These are phyloP conservation scores for Hymenoscyphus fructigenus DNA, from an alignment of 2,329 filamentous ascomycete species.

Conservation along the genomic window DNA sequence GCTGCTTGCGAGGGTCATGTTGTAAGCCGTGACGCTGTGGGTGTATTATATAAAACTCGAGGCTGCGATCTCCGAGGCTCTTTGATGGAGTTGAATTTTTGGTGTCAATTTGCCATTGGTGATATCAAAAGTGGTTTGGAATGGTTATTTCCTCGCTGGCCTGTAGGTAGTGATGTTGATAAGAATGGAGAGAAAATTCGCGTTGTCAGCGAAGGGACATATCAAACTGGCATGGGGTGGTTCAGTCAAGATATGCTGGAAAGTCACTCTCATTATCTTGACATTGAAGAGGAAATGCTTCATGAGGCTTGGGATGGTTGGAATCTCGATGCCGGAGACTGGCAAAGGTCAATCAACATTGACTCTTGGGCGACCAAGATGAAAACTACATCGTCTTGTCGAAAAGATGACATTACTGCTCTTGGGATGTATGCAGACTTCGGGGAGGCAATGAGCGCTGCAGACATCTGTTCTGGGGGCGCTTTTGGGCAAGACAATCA, in stretches of 20 bases:
- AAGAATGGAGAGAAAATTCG: constrained; percentile 66
- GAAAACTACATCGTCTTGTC: constrained; percentile 16
- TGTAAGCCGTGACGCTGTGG: constrained; percentile 64
- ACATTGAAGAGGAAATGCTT: constrained; percentile 61
- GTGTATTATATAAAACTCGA: constrained; percentile 68
- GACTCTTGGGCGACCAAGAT: constrained; percentile 40
- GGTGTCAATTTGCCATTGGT: constrained; percentile 95
- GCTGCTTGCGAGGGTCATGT: constrained; percentile 89
- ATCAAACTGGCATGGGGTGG: constrained; percentile 75
- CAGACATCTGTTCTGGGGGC: constrained; percentile 53
- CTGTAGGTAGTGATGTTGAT: constrained; percentile 68
- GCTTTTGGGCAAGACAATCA: constrained; percentile 30
- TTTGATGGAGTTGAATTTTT: constrained; percentile 85
- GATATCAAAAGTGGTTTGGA: constrained; percentile 84
- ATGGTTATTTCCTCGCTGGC: constrained; percentile 83
- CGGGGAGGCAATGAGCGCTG: constrained; percentile 60
- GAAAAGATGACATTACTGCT: constrained; percentile 33
- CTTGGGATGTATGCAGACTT: constrained; percentile 55
- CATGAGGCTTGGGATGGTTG: constrained; percentile 67
- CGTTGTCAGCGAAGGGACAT: constrained; percentile 80
- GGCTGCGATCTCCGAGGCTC: constrained; percentile 74
- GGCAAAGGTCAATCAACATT: constrained; percentile 46
- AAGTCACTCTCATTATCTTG: constrained; percentile 39
- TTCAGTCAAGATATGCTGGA: constrained; percentile 60
- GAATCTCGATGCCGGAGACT: constrained; percentile 62